Conservation (phyloP, 2,329 filamentous ascomycete genomes). For the Salinomyces thailandicus region DNA sequence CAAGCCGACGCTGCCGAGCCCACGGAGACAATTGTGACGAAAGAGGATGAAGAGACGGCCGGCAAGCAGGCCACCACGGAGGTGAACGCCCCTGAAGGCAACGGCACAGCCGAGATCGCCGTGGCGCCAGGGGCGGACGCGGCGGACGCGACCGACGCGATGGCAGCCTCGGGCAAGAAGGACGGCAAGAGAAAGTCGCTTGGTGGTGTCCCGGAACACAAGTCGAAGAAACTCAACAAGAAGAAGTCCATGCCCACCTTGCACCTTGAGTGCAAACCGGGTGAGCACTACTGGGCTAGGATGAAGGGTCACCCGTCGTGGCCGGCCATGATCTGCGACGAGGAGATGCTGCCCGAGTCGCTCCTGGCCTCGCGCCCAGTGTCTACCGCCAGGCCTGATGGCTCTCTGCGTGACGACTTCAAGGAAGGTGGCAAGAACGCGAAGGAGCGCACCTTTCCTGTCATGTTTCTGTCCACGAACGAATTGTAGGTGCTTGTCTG, state of each 20-base stretch:
- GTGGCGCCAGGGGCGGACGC: conserved; percentile 11
- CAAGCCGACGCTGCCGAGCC: conserved; percentile 7
- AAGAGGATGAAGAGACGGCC: conserved; percentile 19
- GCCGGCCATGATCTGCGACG: conserved; percentile 89
- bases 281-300: conserved; percentile 84
- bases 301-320: conserved; percentile 91
- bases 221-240: conserved; percentile 71
- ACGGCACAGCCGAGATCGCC: conserved; percentile 14
- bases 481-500: conserved; percentile 68
- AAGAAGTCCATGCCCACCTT: conserved; percentile 66
- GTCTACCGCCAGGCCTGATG: conserved; percentile 69
- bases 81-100: conserved; percentile 16
- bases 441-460: conserved; percentile 75
- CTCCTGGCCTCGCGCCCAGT: conserved; percentile 72
- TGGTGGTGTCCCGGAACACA: conserved; percentile 53
- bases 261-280: conserved; percentile 68
- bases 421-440: conserved; percentile 78
- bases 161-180: conserved; percentile 22
- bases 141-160: conserved; percentile 13
- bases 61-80: conserved; percentile 19
- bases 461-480: conserved; percentile 92
- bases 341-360: conserved; percentile 77
- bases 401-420: conserved; percentile 78
- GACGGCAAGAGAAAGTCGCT: conserved; percentile 50
- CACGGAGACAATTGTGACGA: conserved; percentile 9